These are phyloP conservation scores for Phaffia australis DNA, from an alignment of 768 basidiomycete genomes.

Conservation along the genomic window DNA sequence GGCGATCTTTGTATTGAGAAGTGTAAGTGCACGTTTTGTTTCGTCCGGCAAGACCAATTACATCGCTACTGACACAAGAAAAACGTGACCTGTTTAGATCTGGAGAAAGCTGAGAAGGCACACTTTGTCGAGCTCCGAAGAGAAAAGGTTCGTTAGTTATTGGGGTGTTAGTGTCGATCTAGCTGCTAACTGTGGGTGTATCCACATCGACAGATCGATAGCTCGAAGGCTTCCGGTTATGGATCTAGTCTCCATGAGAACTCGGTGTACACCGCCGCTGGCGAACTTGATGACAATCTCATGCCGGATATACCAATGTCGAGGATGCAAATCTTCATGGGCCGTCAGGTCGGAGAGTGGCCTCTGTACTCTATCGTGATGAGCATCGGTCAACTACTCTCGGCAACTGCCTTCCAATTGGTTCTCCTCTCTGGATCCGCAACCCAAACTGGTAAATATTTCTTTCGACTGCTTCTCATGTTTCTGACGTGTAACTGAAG, in stretches of 20 bases:
- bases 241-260: background rate
- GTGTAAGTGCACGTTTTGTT: constrained; percentile 35
- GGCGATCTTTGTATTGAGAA: constrained; percentile 85
- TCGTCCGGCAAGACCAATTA: constrained; percentile 10
- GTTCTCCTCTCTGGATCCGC: constrained; percentile 82
- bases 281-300: constrained; percentile 22
- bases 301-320: constrained; percentile 25
- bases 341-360: constrained; percentile 71
- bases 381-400: constrained; percentile 39
- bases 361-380: constrained; percentile 53
- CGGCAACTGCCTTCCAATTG: constrained; percentile 89
- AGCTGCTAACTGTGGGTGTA: background rate
- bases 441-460: constrained; percentile 46
- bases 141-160: constrained; percentile 60
- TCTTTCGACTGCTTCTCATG: no score
- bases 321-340: constrained; percentile 63
- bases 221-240: constrained; percentile 20
- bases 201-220: constrained; percentile 10
- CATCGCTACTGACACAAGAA: background rate
- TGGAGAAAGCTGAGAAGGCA: constrained; percentile 80
- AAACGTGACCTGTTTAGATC: constrained; percentile 31
- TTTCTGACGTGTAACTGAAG: no score
- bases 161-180: background rate
- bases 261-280: constrained; percentile 24
- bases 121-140: constrained; percentile 84